These are phyloP conservation scores for Trypanosoma avium DNA, from an alignment of 208 protist genomes.

Conservation along the genomic window DNA sequence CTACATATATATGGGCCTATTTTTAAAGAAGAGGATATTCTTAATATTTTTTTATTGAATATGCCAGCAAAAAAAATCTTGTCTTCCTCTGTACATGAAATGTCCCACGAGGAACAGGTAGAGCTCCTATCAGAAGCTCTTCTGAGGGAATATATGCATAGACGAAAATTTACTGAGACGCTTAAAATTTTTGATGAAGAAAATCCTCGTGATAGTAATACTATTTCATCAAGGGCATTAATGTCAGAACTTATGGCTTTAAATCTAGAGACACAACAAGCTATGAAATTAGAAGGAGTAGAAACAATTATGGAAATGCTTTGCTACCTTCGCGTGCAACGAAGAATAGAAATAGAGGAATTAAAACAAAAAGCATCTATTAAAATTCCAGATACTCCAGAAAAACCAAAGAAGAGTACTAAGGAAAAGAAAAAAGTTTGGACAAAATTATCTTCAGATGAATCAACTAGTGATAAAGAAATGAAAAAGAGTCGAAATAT, in stretches of 20 bases:
- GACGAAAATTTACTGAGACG: slow-evolving; percentile 77
- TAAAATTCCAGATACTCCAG: slow-evolving; percentile 51
- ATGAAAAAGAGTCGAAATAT: background rate
- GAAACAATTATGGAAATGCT: slow-evolving; percentile 93
- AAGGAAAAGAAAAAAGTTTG: slow-evolving; percentile 27
- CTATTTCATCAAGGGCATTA: slow-evolving; percentile 82
- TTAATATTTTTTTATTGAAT: too few species aligned
- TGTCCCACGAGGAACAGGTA: slow-evolving; percentile 82
- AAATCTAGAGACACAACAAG: slow-evolving; percentile 34
- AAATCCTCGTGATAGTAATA: slow-evolving; percentile 70
- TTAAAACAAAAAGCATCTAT: slow-evolving; percentile 37
- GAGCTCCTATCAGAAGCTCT: slow-evolving; percentile 81
- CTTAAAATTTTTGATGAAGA: slow-evolving; percentile 84
- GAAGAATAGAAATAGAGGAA: slow-evolving; percentile 44
- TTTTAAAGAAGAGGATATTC: too few species aligned
- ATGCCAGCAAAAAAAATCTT: slow-evolving; percentile 77
- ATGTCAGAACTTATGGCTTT: slow-evolving; percentile 90
- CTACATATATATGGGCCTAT: slow-evolving; percentile 18
- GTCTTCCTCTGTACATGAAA: slow-evolving; percentile 51
- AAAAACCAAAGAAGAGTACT: slow-evolving; percentile 33
- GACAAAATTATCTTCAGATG: slow-evolving; percentile 12
- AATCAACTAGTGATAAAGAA: background rate
- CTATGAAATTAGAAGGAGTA: slow-evolving; percentile 70
- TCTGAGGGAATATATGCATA: slow-evolving; percentile 92
- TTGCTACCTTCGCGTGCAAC: slow-evolving; percentile 76